Evolutionary conservation across 2,329 filamentous ascomycete species (phyloP), one percentile per base, ranked within the genome.

Genomic region (Incumbomyces delicatus): DNA sequence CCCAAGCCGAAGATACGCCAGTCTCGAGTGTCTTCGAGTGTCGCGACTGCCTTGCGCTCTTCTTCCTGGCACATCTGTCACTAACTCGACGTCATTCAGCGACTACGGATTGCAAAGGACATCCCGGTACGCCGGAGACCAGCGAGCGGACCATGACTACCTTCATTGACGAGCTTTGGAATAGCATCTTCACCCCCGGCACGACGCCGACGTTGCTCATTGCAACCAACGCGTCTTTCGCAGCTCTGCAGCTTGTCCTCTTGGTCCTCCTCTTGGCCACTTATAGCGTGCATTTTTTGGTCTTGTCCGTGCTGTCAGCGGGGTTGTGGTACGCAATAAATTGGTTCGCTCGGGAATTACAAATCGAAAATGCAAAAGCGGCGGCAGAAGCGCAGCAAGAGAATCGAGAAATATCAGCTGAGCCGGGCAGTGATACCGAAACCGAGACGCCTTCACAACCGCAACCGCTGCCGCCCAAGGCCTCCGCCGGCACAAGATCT

Each of bases 271-370:
- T 96, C 44, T 50, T 87, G 56, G 82, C 80, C 47, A 98, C 90
- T 6, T 80, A 84, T 66, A 94, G 85, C 69, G 76, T 94, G 53
- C 92, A 96, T 73, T 95, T 95, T 61, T 64, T 87, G 53, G 74
- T 90, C 48, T 77, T 98, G 5, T 94, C 87, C 11, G 60, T 81
- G 49, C 72, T 98, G 8, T 87, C 80, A 53, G 89, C 71, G 29
- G 85, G 85, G 3, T 74, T 96, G 31, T 98, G 92, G 92, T 88
- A 78, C 71, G 80, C 85, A 48, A 89, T 96, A 69, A 96, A 96
- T 75, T 98, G 92, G 92, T 96, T 98, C 61, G 88, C 87, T 46
- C 69, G 69, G 38, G 90, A 82, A 61, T 64, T 82, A 44, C 61
- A 64, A 27, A 66, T 67, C 57, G 70, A 72, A 56, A 72, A 75